phyloP scores from a whole-genome alignment of 225 moss, liverwort and hornwort species.

The Physcomitrellopsis africana region DNA sequence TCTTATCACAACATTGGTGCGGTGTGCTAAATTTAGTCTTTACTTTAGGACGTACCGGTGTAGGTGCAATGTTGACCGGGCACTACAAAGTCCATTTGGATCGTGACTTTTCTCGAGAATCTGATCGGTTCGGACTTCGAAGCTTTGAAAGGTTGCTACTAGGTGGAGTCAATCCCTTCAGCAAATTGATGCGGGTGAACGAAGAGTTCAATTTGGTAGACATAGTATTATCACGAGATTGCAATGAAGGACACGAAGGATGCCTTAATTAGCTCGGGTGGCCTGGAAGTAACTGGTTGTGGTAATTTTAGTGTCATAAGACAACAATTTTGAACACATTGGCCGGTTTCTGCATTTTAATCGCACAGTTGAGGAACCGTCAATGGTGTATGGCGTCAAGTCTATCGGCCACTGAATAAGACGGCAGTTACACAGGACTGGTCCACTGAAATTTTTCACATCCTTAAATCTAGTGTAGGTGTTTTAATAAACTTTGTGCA shows the following conservation, averaged over 20 bases:
- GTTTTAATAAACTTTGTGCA: constrained; percentile 10
- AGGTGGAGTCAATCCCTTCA: background rate
- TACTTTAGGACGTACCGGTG: background rate
- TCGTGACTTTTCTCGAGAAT: constrained; percentile 26
- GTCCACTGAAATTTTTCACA: too few species aligned
- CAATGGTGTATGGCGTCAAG: background rate
- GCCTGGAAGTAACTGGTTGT: background rate
- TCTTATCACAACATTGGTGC: background rate
- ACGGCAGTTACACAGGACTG: background rate
- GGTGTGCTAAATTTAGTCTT: constrained; percentile 28
- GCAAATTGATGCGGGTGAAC: background rate
- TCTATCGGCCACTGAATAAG: background rate
- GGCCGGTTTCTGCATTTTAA: background rate
- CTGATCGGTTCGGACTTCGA: constrained; percentile 21
- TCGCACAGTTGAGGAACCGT: background rate
- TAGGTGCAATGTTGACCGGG: constrained; percentile 12
- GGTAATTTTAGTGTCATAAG: background rate
- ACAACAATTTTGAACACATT: constrained; percentile 9
- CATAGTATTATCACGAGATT: background rate
- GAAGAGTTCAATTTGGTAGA: background rate
- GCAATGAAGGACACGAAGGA: background rate
- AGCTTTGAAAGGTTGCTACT: background rate
- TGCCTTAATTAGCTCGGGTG: background rate
- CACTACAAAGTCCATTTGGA: background rate
- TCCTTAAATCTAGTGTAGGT: constrained; percentile 2